phyloP scores from a whole-genome alignment of 306 rosid species.

The Hippophae tibetana region DNA sequence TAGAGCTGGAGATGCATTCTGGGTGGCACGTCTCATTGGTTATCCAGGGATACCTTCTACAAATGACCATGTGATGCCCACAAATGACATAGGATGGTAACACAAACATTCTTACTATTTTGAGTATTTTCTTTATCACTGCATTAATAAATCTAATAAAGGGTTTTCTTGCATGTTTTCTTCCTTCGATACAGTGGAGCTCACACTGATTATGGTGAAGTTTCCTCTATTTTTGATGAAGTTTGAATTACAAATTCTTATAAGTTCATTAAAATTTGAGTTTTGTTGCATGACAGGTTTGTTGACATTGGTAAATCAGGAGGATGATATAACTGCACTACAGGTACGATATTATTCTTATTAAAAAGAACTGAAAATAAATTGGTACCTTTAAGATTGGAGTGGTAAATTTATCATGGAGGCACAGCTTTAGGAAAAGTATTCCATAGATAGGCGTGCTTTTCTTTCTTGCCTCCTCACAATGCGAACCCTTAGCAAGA shows the following conservation, averaged over 20 bases:
- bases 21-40: conserved; percentile 80
- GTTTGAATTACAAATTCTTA: conserved; percentile 3
- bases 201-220: conserved; percentile 82
- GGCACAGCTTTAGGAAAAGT: neutral
- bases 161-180: conserved; percentile 17
- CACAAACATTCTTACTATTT: conserved; percentile 3
- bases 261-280: conserved; percentile 5
- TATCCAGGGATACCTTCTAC: conserved; percentile 45
- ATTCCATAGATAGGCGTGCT: too few species aligned
- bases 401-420: neutral
- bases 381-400: neutral
- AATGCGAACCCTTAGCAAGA: too few species aligned
- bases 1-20: conserved; percentile 88
- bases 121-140: neutral
- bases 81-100: conserved; percentile 83
- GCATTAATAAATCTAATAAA: conserved; percentile 10
- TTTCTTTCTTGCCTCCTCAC: too few species aligned
- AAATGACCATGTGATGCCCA: conserved; percentile 24
- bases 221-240: conserved; percentile 15
- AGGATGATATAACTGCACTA: conserved; percentile 70
- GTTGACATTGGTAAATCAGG: conserved; percentile 83
- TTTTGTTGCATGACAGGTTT: conserved; percentile 42
- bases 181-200: conserved; percentile 56
- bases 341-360: conserved; percentile 43
- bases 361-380: neutral